A percentile compares a stretch with the other conserved stretches of the same genome.
Conservation (phyloP, 2,329 filamentous ascomycete species). For the Trichoderma semiorbis region DNA sequence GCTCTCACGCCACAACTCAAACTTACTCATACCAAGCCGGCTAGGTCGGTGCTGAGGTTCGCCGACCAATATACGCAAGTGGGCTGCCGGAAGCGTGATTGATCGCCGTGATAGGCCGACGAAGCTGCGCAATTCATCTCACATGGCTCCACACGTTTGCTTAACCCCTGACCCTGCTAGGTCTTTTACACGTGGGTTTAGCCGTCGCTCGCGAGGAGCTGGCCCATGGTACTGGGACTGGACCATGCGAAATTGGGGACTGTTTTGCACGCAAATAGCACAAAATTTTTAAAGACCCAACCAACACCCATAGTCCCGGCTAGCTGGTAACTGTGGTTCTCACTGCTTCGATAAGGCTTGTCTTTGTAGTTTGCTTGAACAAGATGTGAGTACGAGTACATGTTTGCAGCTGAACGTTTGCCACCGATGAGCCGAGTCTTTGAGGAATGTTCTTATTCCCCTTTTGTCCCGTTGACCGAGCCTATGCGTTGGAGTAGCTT, state of each 20-base stretch:
- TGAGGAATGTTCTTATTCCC: not conserved
- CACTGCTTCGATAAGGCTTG: not conserved
- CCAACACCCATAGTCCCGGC: not conserved
- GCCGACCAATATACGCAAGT: not conserved
- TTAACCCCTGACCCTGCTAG: not conserved
- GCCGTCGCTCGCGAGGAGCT: not conserved
- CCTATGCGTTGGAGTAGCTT: not conserved
- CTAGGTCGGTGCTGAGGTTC: not conserved
- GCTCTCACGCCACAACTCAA: not conserved
- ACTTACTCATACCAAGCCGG: not conserved
- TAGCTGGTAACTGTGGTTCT: not conserved
- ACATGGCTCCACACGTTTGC: not conserved
- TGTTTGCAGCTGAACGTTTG: not conserved
- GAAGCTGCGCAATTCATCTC: not conserved
- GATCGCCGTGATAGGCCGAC: not conserved
- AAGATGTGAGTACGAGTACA: not conserved
- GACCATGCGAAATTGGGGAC: not conserved
- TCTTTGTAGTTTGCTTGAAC: not conserved
- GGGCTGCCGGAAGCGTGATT: not conserved
- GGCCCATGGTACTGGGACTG: constrained; percentile 3
- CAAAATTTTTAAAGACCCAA: not conserved
- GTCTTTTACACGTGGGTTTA: not conserved
- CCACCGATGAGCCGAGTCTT: not conserved
- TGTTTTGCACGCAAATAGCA: not conserved
- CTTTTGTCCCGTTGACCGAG: not conserved